These are phyloP conservation scores for Paraphoma sp. DNA, from an alignment of 2,329 filamentous ascomycete species.

Conservation along the genomic window DNA sequence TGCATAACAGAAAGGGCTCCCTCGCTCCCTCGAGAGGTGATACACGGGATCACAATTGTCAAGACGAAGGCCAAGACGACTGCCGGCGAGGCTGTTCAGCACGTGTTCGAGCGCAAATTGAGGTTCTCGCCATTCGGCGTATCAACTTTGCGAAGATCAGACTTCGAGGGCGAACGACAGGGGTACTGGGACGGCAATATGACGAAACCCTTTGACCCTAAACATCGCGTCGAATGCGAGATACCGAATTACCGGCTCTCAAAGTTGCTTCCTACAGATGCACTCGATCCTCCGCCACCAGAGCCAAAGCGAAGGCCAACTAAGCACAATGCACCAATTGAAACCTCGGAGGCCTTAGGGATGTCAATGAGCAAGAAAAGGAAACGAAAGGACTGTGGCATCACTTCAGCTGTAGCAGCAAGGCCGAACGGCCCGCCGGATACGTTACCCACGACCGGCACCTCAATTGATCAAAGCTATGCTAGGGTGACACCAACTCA, in stretches of 20 bases:
- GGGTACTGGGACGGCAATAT: conserved; percentile 26
- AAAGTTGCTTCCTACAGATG: conserved; percentile 33
- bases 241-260: conserved; percentile 43
- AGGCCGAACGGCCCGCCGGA: too few relatives aligned
- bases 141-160: conserved; percentile 33
- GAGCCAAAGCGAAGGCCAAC: conserved; percentile 10
- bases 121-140: conserved; percentile 45
- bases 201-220: conserved; percentile 38
- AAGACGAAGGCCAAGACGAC: conserved; percentile 32
- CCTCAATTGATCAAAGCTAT: not conserved
- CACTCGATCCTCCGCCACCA: conserved; percentile 23
- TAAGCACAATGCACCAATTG: conserved; percentile 19
- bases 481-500: not conserved
- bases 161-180: conserved; percentile 37
- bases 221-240: conserved; percentile 43
- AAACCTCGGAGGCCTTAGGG: not conserved
- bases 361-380: conserved; percentile 1
- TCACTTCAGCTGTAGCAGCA: not conserved
- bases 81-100: conserved; percentile 12
- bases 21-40: conserved; percentile 16
- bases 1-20: conserved; percentile 17
- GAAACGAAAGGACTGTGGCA: not conserved
- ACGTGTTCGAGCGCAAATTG: conserved; percentile 38
- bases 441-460: not conserved
- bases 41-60: conserved; percentile 39